Percentiles rank a stretch among this genome's conserved stretches.
Conservation (phyloP, 2,329 filamentous ascomycete species). For the Fusarium anguioides region DNA sequence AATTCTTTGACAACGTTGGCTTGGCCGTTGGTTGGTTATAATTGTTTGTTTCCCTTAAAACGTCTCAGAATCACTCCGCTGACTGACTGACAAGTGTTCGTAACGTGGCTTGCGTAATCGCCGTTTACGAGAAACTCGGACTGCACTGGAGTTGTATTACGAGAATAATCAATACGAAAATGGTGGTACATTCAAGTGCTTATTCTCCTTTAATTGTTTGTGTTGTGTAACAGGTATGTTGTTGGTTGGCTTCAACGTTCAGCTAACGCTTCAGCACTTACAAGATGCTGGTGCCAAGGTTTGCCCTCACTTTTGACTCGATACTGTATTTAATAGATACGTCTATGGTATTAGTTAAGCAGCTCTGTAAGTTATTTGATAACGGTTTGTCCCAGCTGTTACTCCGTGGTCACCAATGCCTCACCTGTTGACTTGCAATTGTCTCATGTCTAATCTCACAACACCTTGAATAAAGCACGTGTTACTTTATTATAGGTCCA, state of each 20-base stretch:
- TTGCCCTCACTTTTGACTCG: neutral
- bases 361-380: neutral
- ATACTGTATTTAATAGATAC: neutral
- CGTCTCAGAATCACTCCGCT: constrained; percentile 1
- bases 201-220: neutral
- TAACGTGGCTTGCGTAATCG: constrained; percentile 29
- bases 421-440: neutral
- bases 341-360: neutral
- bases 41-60: neutral
- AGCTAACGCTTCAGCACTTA: neutral
- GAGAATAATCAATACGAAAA: neutral
- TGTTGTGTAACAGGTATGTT: neutral
- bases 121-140: neutral
- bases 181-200: neutral
- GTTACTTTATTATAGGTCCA: too few species aligned
- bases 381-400: neutral
- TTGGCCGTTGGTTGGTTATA: neutral
- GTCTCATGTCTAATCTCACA: neutral
- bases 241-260: neutral
- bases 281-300: neutral
- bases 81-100: constrained; percentile 27
- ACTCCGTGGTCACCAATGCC: neutral
- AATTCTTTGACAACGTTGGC: neutral
- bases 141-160: neutral
- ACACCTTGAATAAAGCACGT: too few species aligned